Base-by-base conservation (phyloP, 176 grass and related monocot species). In the Ensete ventricosum region DNA sequence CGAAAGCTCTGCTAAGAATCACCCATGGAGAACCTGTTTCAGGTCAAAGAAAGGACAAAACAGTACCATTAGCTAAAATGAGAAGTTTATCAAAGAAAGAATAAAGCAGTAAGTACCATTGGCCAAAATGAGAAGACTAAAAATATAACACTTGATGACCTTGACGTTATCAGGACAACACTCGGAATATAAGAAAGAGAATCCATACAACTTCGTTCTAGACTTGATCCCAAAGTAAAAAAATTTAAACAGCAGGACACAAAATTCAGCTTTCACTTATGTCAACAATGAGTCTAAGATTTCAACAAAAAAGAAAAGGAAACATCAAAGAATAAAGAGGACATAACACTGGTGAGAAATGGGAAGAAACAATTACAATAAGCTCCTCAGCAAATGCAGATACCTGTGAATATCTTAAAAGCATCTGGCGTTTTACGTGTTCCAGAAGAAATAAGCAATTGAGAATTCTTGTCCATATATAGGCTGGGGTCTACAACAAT, bases 321-420 rank as follows among this genome's bases (percentile, higher is more conserved):
- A 74, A 4, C 27, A 72, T 6, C 58, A 57, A 54, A 77, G 8
- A 48, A 74, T 55, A 58, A 58, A 65, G 14, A 80, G 12, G 20
- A 21, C 52, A 59, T 16, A 51, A 5, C 17, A 54, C 50, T 77
- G 13, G 62, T 52, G 23, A 48, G 14, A 51, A 3, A 65, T 14
- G 2, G 14, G 52, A 81, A 20, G 19, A 50, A 48, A 76, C 63
- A 59, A 10, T 9, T n/a, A 14, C 12, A 20, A 20, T 14, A 75
- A n/a, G 16, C 16, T 50, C 29, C 3, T 34, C 49, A n/a, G 34
- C 5, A 65, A 54, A 62, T 49, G 12, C 27, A 71, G 25, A 69
- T 19, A 96, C 93, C 93, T 88, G 85, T 90, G 65, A 96, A 96
- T 83, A 96, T 73, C 78, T 84, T 90, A 85, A 96, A 96, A 71